These are phyloP conservation scores for Pyricularia pennisetigena DNA, from an alignment of 2,329 filamentous ascomycete species.

Conservation along the genomic window DNA sequence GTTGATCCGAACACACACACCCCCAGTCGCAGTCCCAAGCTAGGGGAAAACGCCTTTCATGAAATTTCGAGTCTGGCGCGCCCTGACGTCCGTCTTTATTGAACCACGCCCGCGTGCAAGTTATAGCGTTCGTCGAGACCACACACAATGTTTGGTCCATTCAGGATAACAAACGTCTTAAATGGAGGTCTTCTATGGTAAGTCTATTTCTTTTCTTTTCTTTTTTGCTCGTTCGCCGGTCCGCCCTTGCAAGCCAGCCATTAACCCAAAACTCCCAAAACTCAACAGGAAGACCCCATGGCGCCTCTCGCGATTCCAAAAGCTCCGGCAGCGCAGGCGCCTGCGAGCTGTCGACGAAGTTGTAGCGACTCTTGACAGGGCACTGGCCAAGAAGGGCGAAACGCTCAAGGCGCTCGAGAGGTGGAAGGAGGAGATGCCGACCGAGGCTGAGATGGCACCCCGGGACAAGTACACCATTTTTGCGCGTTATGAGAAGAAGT, in stretches of 20 bases:
- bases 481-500: slow-evolving; percentile 89
- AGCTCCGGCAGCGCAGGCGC: slow-evolving; percentile 74
- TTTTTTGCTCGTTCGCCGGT: not conserved
- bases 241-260: not conserved
- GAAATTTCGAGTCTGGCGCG: not conserved
- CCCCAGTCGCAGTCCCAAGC: not conserved
- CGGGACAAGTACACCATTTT: slow-evolving; percentile 98
- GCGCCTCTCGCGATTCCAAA: slow-evolving; percentile 87
- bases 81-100: not conserved
- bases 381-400: slow-evolving; percentile 63
- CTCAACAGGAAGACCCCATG: slow-evolving; percentile 78
- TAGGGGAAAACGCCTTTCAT: not conserved
- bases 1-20: not conserved
- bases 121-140: not conserved
- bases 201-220: slow-evolving; percentile 8
- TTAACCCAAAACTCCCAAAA: slow-evolving; percentile 5
- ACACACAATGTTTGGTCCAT: slow-evolving; percentile 67
- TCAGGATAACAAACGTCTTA: slow-evolving; percentile 68
- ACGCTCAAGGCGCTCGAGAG: slow-evolving; percentile 69
- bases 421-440: slow-evolving; percentile 96
- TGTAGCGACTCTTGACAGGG: slow-evolving; percentile 72
- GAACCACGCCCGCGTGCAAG: not conserved
- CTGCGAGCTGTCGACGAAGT: slow-evolving; percentile 79
- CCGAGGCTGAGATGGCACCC: slow-evolving; percentile 88
- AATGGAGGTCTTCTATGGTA: slow-evolving; percentile 79